Conservation (phyloP, 1,284 basidiomycete genomes). For the Ganoderma meredithae region DNA sequence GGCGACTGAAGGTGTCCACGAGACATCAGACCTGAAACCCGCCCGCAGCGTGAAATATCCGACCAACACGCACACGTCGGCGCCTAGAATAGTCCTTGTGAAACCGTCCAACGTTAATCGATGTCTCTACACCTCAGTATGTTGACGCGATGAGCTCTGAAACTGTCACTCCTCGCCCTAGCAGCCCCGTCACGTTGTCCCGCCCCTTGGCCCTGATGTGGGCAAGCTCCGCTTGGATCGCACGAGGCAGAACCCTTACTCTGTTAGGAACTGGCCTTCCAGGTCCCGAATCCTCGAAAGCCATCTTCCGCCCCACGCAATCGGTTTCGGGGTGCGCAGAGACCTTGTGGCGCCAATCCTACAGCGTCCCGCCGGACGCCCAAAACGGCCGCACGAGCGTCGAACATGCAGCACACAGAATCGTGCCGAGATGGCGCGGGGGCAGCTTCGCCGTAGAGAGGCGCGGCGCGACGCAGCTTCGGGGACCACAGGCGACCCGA, state of each 20-base stretch:
- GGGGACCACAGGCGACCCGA: slow-evolving; percentile 2
- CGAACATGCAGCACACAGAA: not conserved
- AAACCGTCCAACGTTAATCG: not conserved
- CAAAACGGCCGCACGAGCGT: not conserved
- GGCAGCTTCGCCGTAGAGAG: not conserved
- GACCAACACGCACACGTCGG: not conserved
- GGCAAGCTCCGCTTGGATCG: not conserved
- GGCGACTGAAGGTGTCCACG: not conserved
- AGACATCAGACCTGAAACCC: not conserved
- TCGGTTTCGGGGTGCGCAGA: not conserved
- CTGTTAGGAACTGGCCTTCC: not conserved
- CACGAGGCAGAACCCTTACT: not conserved
- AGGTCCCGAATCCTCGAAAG: not conserved
- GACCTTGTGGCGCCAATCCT: not conserved
- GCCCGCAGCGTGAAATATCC: not conserved
- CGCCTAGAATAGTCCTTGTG: not conserved
- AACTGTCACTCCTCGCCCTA: not conserved
- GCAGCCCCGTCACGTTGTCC: not conserved
- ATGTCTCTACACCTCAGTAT: not conserved
- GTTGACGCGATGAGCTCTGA: not conserved
- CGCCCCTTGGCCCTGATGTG: not conserved
- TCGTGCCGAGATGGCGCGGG: not conserved
- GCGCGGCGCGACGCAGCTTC: not conserved
- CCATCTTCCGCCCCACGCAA: not conserved
- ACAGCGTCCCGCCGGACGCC: not conserved